Evolutionary conservation across 2,329 filamentous ascomycete genomes (phyloP).

Genomic region (Penicillium sp.): DNA sequence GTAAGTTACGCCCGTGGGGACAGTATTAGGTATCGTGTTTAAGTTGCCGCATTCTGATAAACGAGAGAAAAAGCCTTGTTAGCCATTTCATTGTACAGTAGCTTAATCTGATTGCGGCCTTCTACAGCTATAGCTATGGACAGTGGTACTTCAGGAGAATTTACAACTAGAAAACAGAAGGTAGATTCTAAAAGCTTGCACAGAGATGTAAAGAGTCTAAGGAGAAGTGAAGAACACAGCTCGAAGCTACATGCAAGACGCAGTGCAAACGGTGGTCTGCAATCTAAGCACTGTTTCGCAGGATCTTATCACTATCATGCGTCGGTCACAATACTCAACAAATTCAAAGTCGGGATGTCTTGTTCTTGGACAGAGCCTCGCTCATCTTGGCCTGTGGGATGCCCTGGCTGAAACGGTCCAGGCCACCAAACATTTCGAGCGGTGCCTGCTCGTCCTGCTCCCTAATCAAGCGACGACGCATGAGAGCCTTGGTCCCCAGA

Average conservation of each 20-base stretch:
- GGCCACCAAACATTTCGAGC: conserved; percentile 10
- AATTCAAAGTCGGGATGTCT: conserved; percentile 1
- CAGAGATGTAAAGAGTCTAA: not conserved
- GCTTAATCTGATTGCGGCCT: not conserved
- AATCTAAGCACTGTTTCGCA: not conserved
- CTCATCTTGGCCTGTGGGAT: not conserved
- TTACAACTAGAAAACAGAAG: not conserved
- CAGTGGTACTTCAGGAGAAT: not conserved
- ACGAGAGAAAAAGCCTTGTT: not conserved
- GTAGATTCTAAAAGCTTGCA: not conserved
- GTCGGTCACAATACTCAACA: not conserved
- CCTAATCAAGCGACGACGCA: not conserved
- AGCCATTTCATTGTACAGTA: not conserved
- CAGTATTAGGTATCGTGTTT: not conserved
- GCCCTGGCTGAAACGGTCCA: not conserved
- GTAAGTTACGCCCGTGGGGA: not conserved
- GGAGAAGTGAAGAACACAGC: not conserved
- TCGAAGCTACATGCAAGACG: not conserved
- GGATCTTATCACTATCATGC: not conserved
- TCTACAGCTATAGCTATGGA: not conserved
- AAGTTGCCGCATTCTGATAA: not conserved
- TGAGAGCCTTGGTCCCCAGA: not conserved
- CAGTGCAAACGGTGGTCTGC: not conserved
- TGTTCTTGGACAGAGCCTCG: not conserved
- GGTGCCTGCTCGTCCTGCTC: not conserved